Evolutionary conservation across 139 green algal species (phyloP), one percentile per base, ranked within the genome.

Genomic region (Picochlorum sp.): DNA sequence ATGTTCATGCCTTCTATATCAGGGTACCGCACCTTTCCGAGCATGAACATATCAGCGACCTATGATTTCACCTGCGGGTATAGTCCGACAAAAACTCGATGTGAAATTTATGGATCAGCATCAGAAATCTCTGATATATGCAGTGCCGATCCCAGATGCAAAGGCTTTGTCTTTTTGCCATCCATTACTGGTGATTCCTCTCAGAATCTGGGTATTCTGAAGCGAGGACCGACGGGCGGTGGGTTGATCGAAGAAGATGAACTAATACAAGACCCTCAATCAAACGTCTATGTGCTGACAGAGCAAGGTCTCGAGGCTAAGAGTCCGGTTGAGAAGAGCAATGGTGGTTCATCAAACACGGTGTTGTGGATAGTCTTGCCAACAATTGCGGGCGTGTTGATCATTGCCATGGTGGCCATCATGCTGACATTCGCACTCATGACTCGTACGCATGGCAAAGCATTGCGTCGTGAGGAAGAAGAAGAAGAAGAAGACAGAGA

Each of bases 321-420:
- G 16, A 54, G 15, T 16, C 6, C 15, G 11, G 16, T 23, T 16
- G 20, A 32, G 9, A 14, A 6, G 3, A 14, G 7, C 23, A 41
- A 3, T 41, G 15, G 20, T 41, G 7, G 14, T 41, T 41, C 28
- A 34, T 21, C 15, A 4, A n/a, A 18, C 56, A 49, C 15, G 1
- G 24, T 46, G 16, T 54, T 72, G 21, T 72, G 65, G 65, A 72
- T 72, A 9, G 54, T 72, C 34, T 38, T 72, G 56, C 65, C 65
- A 16, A 72, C 65, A 6, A 49, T 72, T 61, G 47, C 65, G n/a
- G 65, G 46, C 0, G 57, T 28, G 2, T 24, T 52, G 16, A 26
- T 54, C 18, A 41, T 72, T 6, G 8, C 58, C 4, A 56, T 21
- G 37, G 30, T 59, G 38, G 65, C 24, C 8, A 54, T 24, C 7